Evolutionary conservation across 495 filamentous ascomycete genomes (phyloP), one percentile per base, ranked within the genome.

Genomic region (Barbatosphaeria neglecta): DNA sequence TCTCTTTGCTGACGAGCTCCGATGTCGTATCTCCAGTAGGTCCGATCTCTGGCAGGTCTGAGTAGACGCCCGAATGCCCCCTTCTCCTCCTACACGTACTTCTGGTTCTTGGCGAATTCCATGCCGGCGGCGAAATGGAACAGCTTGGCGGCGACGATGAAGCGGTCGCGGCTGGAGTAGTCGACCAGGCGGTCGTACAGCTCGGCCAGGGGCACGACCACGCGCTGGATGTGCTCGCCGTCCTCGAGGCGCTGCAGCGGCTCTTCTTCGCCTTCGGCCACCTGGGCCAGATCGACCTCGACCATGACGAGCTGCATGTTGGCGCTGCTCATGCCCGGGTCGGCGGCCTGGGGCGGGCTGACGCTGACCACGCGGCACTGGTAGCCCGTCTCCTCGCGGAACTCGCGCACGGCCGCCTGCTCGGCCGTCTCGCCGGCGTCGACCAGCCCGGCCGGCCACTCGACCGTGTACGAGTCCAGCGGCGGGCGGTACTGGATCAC

Each of bases 361-460:
- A 66, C 46, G 31, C 50, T 50, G 0, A 63, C 41, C 6, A 65
- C 54, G 11, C 38, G 44, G 43, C 60, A 65, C 19, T 60, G 74
- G 58, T 89, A 95, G 1, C 90, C 90, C 4, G 87, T 94, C 65
- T 96, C 90, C 67, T 96, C 90, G 53, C 77, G 83, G 48, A 96
- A 77, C 61, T 95, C 88, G 33, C 88, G 70, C 28, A 92, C 78
- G 0, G 88, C 88, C 45, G 84, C 86, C 53, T 84, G 61, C 59
- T 88, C 84, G 3, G 84, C 76, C 10, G 78, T 83, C 62, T 94
- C 88, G 13, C 75, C 77, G 8, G 75, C 79, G 64, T 95, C 89
- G 22, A 94, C 76, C 8, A 95, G 62, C 0, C 89, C 88, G 0
- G 89, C 88, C 0, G 89, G 89, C 43, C 90, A 79, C 59, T 95